Evolutionary conservation across 768 basidiomycete genomes (phyloP).

Genomic region (Pisolithus albus): DNA sequence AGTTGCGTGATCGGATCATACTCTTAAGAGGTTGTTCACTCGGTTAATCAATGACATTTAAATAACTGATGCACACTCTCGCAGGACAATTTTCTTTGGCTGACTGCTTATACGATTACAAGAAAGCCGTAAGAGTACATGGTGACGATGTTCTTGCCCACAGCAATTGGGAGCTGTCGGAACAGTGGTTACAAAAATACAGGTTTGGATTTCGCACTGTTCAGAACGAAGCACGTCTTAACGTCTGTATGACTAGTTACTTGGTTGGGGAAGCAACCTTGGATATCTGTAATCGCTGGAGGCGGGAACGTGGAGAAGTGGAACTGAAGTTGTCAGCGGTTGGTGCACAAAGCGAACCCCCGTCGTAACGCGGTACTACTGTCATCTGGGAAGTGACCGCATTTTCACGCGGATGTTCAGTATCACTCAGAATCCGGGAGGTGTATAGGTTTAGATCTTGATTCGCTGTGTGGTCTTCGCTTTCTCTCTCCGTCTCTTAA

Average conservation of each 20-base stretch:
- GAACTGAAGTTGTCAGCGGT: constrained; percentile 59
- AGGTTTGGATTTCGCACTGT: constrained; percentile 38
- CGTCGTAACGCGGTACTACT: constrained; percentile 11
- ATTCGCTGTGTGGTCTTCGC: not conserved
- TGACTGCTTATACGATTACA: constrained; percentile 72
- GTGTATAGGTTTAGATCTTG: constrained; percentile 1
- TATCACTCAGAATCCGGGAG: not conserved
- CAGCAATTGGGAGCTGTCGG: constrained; percentile 82
- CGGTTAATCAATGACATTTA: constrained; percentile 13
- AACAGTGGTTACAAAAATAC: constrained; percentile 77
- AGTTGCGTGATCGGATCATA: constrained; percentile 87
- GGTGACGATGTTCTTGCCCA: constrained; percentile 91
- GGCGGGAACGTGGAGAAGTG: constrained; percentile 71
- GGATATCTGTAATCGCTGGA: constrained; percentile 78
- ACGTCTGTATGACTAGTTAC: constrained; percentile 42
- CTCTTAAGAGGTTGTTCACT: constrained; percentile 57
- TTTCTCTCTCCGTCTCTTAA: too few relatives aligned
- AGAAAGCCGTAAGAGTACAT: constrained; percentile 65
- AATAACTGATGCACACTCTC: constrained; percentile 6
- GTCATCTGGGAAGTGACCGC: not conserved
- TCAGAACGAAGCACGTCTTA: not conserved
- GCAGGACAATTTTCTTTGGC: constrained; percentile 73
- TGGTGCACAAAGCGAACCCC: constrained; percentile 29
- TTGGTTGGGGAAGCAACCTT: constrained; percentile 71
- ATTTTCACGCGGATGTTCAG: not conserved